Base-by-base conservation (phyloP, 2,329 filamentous ascomycete species). In the Blastomyces gilchristii region DNA sequence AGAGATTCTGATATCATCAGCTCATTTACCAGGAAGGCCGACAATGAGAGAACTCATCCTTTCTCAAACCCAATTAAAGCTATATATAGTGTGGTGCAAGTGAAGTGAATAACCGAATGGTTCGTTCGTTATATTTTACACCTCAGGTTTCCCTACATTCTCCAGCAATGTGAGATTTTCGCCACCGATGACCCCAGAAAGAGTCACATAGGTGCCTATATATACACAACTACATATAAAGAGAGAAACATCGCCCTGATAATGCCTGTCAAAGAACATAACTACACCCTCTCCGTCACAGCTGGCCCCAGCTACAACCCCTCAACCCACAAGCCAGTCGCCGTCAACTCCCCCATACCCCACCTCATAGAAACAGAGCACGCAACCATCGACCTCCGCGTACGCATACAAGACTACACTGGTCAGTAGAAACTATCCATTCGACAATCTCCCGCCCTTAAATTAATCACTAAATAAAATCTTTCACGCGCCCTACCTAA, bases 231-330 rank as follows among this genome's bases (percentile, higher is more conserved):
- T 56, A 16, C 34, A n/a, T 56, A 31, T 31, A 6, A 31, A 53
- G 25, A 16, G 25, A 8, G 50, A 18, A 16, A 16, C 22, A 31
- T 31, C 4, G 4, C 5, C 28, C 25, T 1, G 14, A 56, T 56
- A 22, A 56, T 56, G 53, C 16, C 53, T 18, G 2, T 11, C 53
- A 39, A 39, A 14, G 16, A 34, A 4, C 53, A 12, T 3, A 18
- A 18, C 53, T 96, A 94, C 75, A 82, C 90, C 60, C 82, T 97
- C 65, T 85, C 84, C 68, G 87, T 97, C 62, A 95, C 91, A 0
- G 90, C 90, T 0, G 93, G 93, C 2, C 81, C 89, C 1, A 79
- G 80, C 67, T 96, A 97, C 76, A 85, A 94, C 72, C 75, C 81
- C 43, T 75, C 80, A n/a, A 83, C 83, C n/a, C 91, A 96, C 70